Evolutionary conservation across 2,329 filamentous ascomycete species (phyloP), one percentile per base, ranked within the genome.

Genomic region (Alternaria alternata): DNA sequence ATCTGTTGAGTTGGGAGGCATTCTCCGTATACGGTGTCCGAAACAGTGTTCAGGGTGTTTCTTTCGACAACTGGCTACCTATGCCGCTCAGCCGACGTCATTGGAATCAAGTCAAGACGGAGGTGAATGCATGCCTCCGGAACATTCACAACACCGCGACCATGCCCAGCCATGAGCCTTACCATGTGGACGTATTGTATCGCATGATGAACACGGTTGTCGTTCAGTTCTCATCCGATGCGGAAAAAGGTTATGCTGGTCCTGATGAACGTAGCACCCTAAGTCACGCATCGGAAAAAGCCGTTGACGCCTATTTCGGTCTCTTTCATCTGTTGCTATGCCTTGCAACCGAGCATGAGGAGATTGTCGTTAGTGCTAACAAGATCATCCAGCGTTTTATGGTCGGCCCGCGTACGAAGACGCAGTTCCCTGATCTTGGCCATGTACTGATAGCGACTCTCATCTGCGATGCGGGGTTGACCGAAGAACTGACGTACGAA

Each of bases 131-230:
- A 3, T 61, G 70, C 4, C 65, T 84, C 1, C 53, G 49, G 4
- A 47, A 32, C 1, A 68, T 84, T 12, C 64, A 68, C 5, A 7
- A 28, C 1, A 51, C 53, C 2, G 72, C 78, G 9, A 67, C 70
- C n/a, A 57, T 71, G 51, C 22, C 58, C 1, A 61, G 55, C n/a
- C 51, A 63, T 0, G 62, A 75, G 7, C 57, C 54, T n/a, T 51
- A 44, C 12, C 34, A 68, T 14, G 72, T 78, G 7, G 65, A 80
- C 14, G 78, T 82, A 3, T 67, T 85, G 14, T 82, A 81, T 60
- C 69, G 75, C 20, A 84, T 85, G 71, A 85, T 85, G 83, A 84
- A 81, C 57, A 80, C 82, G 57, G 76, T 86, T 16, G 81, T 86
- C 0, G 82, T 84, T 20, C 79, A 81, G 14, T 80, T 85, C 47